Evolutionary conservation across 2,329 filamentous ascomycete genomes (phyloP).

Genomic region (Teratosphaeria viscida): DNA sequence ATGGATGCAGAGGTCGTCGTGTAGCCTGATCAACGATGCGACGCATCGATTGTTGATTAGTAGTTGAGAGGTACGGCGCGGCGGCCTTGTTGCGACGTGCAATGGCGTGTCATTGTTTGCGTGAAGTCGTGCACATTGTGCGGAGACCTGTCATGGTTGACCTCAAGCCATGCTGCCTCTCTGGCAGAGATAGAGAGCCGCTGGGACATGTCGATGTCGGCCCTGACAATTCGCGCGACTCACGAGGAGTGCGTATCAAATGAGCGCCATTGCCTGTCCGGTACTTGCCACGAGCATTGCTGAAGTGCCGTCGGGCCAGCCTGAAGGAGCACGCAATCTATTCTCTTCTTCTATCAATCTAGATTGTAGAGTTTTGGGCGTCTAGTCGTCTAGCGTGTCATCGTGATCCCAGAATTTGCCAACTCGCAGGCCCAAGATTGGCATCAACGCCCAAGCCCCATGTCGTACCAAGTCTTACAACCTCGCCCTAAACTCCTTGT

Average conservation of each 20-base stretch:
- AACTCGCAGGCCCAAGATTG: neutral
- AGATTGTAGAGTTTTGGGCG: neutral
- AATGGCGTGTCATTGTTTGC: too few species aligned
- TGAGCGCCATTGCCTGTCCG: neutral
- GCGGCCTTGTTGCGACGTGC: too few species aligned
- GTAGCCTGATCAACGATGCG: too few species aligned
- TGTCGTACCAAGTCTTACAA: slow-evolving; percentile 18
- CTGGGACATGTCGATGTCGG: neutral
- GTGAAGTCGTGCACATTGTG: too few species aligned
- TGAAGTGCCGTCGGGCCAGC: neutral
- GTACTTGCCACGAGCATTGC: neutral
- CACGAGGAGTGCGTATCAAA: neutral
- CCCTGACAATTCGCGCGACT: neutral
- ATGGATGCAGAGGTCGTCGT: too few species aligned
- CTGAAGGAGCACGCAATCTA: neutral
- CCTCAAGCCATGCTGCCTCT: neutral
- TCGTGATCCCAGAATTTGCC: neutral
- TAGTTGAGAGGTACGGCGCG: too few species aligned
- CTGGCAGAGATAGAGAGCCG: neutral
- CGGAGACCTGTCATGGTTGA: too few species aligned
- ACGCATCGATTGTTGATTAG: too few species aligned
- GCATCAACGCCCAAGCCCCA: neutral
- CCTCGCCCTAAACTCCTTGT: slow-evolving; percentile 30
- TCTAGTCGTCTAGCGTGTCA: neutral
- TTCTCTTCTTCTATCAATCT: neutral